These are phyloP conservation scores for Takashimella tepidaria DNA, from an alignment of 1,284 basidiomycete genomes.

Conservation along the genomic window DNA sequence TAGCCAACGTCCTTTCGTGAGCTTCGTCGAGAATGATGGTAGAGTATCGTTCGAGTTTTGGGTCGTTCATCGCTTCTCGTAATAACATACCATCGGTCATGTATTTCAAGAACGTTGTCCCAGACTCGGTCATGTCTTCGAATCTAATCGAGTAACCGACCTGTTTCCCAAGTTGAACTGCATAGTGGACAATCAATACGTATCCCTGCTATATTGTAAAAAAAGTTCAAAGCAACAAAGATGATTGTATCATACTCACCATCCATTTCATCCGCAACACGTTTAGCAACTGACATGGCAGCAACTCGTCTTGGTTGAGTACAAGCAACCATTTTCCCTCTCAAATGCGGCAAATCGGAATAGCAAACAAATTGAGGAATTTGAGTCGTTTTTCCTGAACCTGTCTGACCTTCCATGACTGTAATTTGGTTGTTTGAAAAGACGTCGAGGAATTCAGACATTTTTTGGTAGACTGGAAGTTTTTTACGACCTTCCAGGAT, in stretches of 20 bases:
- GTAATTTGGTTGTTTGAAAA: slow-evolving; percentile 84
- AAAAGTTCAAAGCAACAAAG: no score
- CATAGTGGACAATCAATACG: no score
- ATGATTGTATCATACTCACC: no score
- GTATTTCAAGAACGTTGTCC: slow-evolving; percentile 95
- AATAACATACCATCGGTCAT: slow-evolving; percentile 98
- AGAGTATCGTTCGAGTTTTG: slow-evolving; percentile 79
- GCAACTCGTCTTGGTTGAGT: slow-evolving; percentile 97
- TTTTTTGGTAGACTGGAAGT: slow-evolving; percentile 86
- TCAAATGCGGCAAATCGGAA: slow-evolving; percentile 82
- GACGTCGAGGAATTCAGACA: slow-evolving; percentile 83
- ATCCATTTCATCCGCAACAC: slow-evolving; percentile 98
- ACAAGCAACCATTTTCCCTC: slow-evolving; percentile 88
- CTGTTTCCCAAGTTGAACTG: slow-evolving; percentile 83
- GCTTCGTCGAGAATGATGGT: slow-evolving; percentile 99
- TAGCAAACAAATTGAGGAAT: slow-evolving; percentile 96
- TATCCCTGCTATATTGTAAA: no score
- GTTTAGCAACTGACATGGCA: slow-evolving; percentile 96
- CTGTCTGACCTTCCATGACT: slow-evolving; percentile 96
- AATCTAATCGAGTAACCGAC: slow-evolving; percentile 99
- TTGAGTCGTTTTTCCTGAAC: slow-evolving; percentile 97
- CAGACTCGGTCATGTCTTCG: slow-evolving; percentile 94
- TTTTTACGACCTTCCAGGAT: slow-evolving; percentile 80
- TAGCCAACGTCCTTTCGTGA: slow-evolving; percentile 95
- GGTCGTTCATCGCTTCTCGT: slow-evolving; percentile 96